phyloP scores from a whole-genome alignment of 768 basidiomycete species.

The Tulasnella sp. region DNA sequence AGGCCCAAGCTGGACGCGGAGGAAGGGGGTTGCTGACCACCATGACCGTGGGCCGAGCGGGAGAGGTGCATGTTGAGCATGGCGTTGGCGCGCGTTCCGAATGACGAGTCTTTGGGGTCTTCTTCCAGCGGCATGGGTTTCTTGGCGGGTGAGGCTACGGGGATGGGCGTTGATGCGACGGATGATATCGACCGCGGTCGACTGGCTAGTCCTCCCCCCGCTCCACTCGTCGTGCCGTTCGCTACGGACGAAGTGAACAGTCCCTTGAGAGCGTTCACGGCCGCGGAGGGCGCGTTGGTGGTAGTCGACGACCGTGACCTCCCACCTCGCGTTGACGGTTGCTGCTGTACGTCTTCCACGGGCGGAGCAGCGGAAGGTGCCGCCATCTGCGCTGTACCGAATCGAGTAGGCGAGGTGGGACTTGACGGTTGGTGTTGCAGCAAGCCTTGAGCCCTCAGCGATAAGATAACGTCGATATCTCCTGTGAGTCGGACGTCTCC shows the following conservation, averaged over 20 bases:
- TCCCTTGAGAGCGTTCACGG: constrained; percentile 15
- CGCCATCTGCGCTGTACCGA: not conserved
- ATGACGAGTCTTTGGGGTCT: not conserved
- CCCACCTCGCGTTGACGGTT: not conserved
- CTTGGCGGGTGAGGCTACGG: not conserved
- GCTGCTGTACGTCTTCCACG: not conserved
- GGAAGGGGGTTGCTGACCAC: not conserved
- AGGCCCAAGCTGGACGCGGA: not conserved
- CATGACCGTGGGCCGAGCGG: not conserved
- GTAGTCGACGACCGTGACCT: not conserved
- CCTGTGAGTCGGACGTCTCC: not conserved
- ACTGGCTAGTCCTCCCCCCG: not conserved
- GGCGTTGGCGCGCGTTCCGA: constrained; percentile 15
- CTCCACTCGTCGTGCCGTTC: not conserved
- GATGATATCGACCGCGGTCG: constrained; percentile 10
- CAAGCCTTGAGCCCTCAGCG: constrained; percentile 11
- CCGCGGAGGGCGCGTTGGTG: not conserved
- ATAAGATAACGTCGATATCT: constrained; percentile 18
- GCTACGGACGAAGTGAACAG: constrained; percentile 1
- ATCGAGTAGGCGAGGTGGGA: not conserved
- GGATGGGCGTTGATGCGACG: not conserved
- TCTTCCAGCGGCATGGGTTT: not conserved
- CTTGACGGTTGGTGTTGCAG: not conserved
- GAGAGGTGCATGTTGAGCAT: constrained; percentile 6
- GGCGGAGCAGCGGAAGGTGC: not conserved